These are phyloP conservation scores for Metschnikowia hibisci DNA, from an alignment of 805 yeast genomes.

Conservation along the genomic window DNA sequence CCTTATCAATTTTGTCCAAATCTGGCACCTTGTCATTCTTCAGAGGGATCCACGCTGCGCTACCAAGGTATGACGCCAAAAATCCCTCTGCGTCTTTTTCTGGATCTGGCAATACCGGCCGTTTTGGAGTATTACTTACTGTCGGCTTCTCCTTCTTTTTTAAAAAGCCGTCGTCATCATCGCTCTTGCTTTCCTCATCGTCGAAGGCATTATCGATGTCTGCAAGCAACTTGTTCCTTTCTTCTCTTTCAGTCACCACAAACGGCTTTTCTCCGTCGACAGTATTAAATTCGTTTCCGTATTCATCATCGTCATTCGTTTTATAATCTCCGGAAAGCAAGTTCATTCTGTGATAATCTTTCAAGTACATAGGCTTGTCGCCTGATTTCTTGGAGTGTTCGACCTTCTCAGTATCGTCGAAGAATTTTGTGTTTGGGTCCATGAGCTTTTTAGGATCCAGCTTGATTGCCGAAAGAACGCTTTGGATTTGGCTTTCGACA, in stretches of 20 bases:
- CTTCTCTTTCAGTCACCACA: conserved; percentile 71
- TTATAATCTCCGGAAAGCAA: conserved; percentile 63
- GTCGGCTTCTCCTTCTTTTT: conserved; percentile 48
- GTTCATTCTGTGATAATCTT: conserved; percentile 88
- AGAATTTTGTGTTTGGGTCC: conserved; percentile 69
- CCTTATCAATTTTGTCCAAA: conserved; percentile 47
- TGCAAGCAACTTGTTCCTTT: conserved; percentile 63
- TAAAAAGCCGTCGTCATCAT: conserved; percentile 48
- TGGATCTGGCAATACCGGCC: conserved; percentile 53
- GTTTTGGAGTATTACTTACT: conserved; percentile 26
- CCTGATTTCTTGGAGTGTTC: conserved; percentile 14
- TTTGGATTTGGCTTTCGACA: conserved; percentile 73
- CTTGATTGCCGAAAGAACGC: conserved; percentile 68
- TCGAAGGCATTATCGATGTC: conserved; percentile 71
- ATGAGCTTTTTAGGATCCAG: conserved; percentile 61
- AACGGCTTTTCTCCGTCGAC: conserved; percentile 63
- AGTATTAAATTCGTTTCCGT: conserved; percentile 38
- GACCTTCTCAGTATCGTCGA: conserved; percentile 57
- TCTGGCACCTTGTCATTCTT: conserved; percentile 55
- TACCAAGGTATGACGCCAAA: conserved; percentile 64
- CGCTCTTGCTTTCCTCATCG: conserved; percentile 40
- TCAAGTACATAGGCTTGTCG: conserved; percentile 75
- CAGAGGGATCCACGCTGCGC: conserved; percentile 87
- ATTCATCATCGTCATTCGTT: conserved; percentile 37
- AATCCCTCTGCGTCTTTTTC: conserved; percentile 60